A percentile compares a stretch with the other conserved stretches of the same genome.
phyloP scores from a whole-genome alignment of 2,329 filamentous ascomycete genomes.

The Aureobasidium namibiae region DNA sequence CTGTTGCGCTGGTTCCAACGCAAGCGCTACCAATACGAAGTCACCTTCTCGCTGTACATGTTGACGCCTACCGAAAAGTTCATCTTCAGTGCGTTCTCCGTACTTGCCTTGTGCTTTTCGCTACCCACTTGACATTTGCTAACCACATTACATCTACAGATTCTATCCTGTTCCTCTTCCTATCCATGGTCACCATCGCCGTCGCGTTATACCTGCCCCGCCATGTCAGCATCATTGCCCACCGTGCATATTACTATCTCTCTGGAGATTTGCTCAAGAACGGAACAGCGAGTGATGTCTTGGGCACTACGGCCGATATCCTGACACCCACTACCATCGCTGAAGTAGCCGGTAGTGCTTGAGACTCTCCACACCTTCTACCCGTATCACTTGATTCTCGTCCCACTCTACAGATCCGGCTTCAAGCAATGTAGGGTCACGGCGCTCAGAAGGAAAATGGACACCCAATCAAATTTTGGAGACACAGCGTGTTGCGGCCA shows the following conservation, averaged over 20 bases:
- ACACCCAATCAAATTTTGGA: not conserved
- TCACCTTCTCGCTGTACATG: conserved; percentile 96
- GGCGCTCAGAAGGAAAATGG: not conserved
- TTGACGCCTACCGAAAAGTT: conserved; percentile 93
- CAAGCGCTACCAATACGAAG: conserved; percentile 98
- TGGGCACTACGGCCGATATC: not conserved
- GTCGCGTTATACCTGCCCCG: conserved; percentile 88
- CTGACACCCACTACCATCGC: not conserved
- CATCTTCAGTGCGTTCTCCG: conserved; percentile 70
- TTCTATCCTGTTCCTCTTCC: conserved; percentile 82
- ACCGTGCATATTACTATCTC: conserved; percentile 90
- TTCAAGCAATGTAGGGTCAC: not conserved
- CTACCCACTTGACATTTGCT: not conserved
- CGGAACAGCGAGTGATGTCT: not conserved
- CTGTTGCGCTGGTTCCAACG: conserved; percentile 79
- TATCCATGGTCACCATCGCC: conserved; percentile 78
- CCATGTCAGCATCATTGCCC: conserved; percentile 73
- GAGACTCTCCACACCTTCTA: not conserved
- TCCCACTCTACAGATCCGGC: not conserved
- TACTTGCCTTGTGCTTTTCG: not conserved
- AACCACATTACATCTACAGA: conserved; percentile 43
- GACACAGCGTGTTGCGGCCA: not conserved
- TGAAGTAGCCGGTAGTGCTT: not conserved
- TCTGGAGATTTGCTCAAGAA: conserved; percentile 53
- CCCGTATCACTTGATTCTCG: not conserved